Base-by-base conservation (phyloP, 2,329 filamentous ascomycete genomes). In the Rutstroemia sp. region DNA sequence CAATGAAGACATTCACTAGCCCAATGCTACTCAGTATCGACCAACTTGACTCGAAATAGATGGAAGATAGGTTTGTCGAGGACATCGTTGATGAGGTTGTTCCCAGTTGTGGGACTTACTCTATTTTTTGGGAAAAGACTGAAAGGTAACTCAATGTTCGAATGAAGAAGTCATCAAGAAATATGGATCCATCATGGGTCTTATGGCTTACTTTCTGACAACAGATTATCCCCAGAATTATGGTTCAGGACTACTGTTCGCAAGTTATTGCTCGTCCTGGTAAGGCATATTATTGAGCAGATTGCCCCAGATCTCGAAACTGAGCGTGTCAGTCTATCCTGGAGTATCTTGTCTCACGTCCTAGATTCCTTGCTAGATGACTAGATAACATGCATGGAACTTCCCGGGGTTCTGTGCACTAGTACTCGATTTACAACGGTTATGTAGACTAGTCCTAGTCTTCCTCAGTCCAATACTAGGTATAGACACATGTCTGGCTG, bases 11-110 rank as follows among this genome's bases (percentile, higher is more conserved):
- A 56, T 73, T 74, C 19, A 68, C 64, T n/a, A 73, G 60, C 30
- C 75, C 73, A 58, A 76, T 71, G 48, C 71, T 73, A 64, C 73
- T 76, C 50, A 77, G 69, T 30, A 76, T 74, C 19, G 73, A 69
- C 73, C 73, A 76, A 65, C 73, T 72, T 56, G 71, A 64, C 64
- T 76, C 73, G 56, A 71, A 75, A 54, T 75, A 75, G 10, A 37
- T 19, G 27, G 47, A n/a, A 37, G 42, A 45, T n/a, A 45, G n/a
- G 14, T 45, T 6, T 45, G 19, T 12, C 8, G n/a, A 21, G 19
- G 19, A 23, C 42, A 45, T 45, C 5, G 42, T 17, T 9, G 19
- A 3, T 21, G 42, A 17, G 5, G 12, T 9, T 23, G 19, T 9
- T 45, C 5, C 19, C 19, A 45, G n/a, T 14, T 21, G 17, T 23